phyloP scores from a whole-genome alignment of 192 early-diverging fungal species.

The Coemansia sp. region DNA sequence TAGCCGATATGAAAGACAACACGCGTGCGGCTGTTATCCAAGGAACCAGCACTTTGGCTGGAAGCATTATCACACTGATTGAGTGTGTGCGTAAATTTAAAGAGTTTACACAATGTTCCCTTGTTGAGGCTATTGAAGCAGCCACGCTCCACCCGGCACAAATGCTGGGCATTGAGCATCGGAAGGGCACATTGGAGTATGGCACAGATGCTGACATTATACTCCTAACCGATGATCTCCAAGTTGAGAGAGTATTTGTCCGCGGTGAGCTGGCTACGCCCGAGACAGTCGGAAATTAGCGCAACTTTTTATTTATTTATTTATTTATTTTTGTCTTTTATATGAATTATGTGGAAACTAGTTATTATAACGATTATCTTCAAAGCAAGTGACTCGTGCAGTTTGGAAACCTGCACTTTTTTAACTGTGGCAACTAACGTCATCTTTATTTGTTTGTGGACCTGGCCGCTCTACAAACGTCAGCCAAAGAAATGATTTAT shows the following conservation, averaged over 20 bases:
- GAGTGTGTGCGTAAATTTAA: constrained; percentile 43
- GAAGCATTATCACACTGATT: constrained; percentile 31
- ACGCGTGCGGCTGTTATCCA: constrained; percentile 52
- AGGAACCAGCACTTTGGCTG: constrained; percentile 28
- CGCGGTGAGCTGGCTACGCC: constrained; percentile 32
- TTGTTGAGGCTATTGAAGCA: constrained; percentile 33
- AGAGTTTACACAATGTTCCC: constrained; percentile 25
- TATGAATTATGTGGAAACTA: too few species aligned
- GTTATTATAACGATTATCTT: too few species aligned
- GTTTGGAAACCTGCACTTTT: too few species aligned
- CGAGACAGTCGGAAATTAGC: constrained; percentile 3
- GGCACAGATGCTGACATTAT: constrained; percentile 39
- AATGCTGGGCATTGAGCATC: constrained; percentile 28
- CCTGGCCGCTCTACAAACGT: too few species aligned
- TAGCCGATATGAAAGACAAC: constrained; percentile 21
- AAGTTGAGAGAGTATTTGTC: constrained; percentile 22
- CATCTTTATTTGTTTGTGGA: too few species aligned
- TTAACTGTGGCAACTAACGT: too few species aligned
- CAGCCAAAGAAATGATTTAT: too few species aligned
- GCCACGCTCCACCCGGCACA: constrained; percentile 35
- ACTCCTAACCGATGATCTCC: constrained; percentile 24
- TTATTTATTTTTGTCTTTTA: too few species aligned
- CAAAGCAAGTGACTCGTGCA: too few species aligned
- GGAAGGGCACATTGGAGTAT: constrained; percentile 28
- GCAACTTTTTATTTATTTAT: neutral